Conservation (phyloP, 345 rosid genomes). For the Ceriops decandra region DNA sequence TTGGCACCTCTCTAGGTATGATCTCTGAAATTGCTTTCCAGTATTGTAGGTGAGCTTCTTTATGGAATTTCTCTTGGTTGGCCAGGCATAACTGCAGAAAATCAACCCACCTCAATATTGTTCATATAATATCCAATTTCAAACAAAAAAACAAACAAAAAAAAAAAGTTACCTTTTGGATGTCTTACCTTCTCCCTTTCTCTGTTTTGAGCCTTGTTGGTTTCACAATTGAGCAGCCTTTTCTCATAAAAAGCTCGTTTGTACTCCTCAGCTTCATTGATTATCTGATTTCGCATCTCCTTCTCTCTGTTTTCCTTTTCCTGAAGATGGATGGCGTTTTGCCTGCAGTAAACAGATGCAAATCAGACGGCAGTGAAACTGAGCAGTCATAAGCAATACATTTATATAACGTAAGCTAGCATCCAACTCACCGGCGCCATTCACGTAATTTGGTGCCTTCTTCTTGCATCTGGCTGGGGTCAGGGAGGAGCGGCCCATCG, state of each 20-base stretch:
- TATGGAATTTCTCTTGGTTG: slow-evolving; percentile 92
- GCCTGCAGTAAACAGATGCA: too few relatives aligned
- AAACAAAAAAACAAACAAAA: neutral
- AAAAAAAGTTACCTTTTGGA: neutral
- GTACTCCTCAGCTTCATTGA: slow-evolving; percentile 42
- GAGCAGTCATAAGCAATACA: too few relatives aligned
- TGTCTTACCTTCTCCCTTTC: slow-evolving; percentile 80
- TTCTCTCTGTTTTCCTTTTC: slow-evolving; percentile 95
- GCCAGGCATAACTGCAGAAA: slow-evolving; percentile 58
- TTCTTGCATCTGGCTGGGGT: slow-evolving; percentile 22
- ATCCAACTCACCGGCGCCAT: slow-evolving; percentile 21
- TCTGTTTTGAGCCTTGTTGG: slow-evolving; percentile 73
- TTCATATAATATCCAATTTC: too few relatives aligned
- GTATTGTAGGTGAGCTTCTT: slow-evolving; percentile 32
- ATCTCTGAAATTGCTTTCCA: too few relatives aligned
- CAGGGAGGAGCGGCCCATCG: slow-evolving; percentile 27
- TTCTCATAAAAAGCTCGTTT: slow-evolving; percentile 7
- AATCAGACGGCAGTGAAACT: too few relatives aligned
- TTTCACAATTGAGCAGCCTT: slow-evolving; percentile 58
- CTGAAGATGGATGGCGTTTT: slow-evolving; percentile 24
- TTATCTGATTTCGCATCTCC: slow-evolving; percentile 84
- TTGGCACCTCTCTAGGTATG: slow-evolving; percentile 74
- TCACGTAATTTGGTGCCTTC: slow-evolving; percentile 19
- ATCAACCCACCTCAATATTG: neutral
- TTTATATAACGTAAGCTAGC: too few relatives aligned